phyloP scores from a whole-genome alignment of 805 yeast species.

The Suhomyces xylopsoci region DNA sequence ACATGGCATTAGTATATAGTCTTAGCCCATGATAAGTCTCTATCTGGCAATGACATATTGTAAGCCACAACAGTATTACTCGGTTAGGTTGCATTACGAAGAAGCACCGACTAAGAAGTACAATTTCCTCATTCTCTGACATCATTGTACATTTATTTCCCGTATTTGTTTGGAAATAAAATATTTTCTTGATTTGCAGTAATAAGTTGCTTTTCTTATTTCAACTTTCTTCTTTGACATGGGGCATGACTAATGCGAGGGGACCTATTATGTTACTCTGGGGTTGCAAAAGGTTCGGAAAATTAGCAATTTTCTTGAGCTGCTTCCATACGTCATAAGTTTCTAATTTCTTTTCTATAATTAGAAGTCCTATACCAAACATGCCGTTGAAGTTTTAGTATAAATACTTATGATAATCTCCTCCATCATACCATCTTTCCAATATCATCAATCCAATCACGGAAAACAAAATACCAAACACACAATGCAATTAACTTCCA shows the following conservation, averaged over 20 bases:
- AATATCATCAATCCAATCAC: conserved; percentile 1
- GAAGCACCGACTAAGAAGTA: neutral
- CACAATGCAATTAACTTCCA: conserved; percentile 12
- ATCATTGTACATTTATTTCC: neutral
- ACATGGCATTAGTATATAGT: neutral
- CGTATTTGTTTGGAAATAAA: neutral
- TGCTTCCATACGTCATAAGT: neutral
- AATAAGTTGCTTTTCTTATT: neutral
- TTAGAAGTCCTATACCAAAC: neutral
- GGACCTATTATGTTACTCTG: neutral
- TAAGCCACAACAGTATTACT: neutral
- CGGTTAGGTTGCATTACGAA: neutral
- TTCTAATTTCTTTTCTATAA: neutral
- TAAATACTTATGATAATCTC: neutral
- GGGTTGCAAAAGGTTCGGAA: neutral
- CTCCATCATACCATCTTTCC: neutral
- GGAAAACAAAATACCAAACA: conserved; percentile 1
- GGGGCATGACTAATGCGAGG: neutral
- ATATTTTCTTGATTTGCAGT: neutral
- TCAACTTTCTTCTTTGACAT: neutral
- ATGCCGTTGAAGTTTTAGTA: neutral
- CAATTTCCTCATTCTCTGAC: neutral
- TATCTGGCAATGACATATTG: neutral
- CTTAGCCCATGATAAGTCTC: neutral
- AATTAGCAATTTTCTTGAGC: neutral